Base-by-base conservation (phyloP, 2,329 filamentous ascomycete genomes). In the Aspergillus sp. region DNA sequence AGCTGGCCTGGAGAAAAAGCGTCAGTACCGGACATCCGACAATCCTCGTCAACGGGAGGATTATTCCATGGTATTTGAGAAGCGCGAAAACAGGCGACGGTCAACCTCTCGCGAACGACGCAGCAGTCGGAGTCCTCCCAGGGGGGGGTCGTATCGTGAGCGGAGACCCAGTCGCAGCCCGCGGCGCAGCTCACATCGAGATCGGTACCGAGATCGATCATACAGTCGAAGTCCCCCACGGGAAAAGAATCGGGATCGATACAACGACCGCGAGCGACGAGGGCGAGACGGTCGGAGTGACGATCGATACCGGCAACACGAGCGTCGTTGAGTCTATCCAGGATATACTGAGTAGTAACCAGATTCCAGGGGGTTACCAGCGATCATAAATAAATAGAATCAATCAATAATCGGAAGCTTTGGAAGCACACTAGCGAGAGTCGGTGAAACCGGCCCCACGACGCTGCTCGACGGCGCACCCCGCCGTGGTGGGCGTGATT, bases 61-160 rank as follows among this genome's bases (percentile, higher is more conserved):
- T 24, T 96, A 96, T 71, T 84, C 85, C 56, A 92, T 96, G 86
- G 87, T 96, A 0, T 91, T 96, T 72, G 89, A 91, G 61, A 87
- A 89, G 56, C 70, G 64, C 32, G 70, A 65, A 52, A 60, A 67
- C 22, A 49, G 59, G 32, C 55, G 60, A 52, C 56, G 52, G 24
- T 51, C 59, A 54, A 29, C 60, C 55, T 64, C 60, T 57, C 63
- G 63, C 31, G 64, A 67, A 55, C 64, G 69, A 57, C 72, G 71
- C 56, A 73, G 76, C 26, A 81, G 77, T 67, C 78, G 76, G 61
- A 84, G 78, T 60, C 82, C 80, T 54, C 81, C 78, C 69, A 66
- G 68, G 49, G 61, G 63, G 47, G 60, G 62, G 51, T 64, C 67
- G 32, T 65, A 68, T 57, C 70, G 64, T 14, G 68, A 69, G 72